Percentiles rank a stretch among this genome's conserved stretches.
Conservation (phyloP, 495 filamentous ascomycete genomes). For the Copromyces sp. region DNA sequence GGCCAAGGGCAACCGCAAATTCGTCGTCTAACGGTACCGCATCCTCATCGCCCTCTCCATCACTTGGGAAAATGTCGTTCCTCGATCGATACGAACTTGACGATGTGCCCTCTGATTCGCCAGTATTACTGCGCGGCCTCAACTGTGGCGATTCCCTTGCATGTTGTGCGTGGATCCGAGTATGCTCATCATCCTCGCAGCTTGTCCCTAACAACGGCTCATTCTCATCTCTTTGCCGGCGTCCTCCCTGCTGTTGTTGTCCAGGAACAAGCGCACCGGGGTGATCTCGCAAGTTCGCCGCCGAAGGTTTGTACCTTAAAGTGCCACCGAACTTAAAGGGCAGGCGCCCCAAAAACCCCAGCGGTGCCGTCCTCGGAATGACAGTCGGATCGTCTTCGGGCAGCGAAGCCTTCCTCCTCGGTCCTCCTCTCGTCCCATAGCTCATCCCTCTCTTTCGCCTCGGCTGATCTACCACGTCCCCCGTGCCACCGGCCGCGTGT, state of each 20-base stretch:
- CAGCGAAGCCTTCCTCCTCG: conserved; percentile 57
- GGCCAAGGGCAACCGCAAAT: conserved; percentile 69
- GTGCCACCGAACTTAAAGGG: conserved; percentile 80
- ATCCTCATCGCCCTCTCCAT: conserved; percentile 80
- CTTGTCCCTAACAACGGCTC: conserved; percentile 60
- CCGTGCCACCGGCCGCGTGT: conserved; percentile 15
- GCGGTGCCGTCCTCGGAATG: conserved; percentile 74
- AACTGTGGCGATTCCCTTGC: conserved; percentile 30
- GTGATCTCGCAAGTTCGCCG: conserved; percentile 84
- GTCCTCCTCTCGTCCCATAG: conserved; percentile 61
- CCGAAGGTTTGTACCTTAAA: conserved; percentile 79
- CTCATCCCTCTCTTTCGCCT: conserved; percentile 73
- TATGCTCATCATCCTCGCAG: conserved; percentile 34
- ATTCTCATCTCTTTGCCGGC: conserved; percentile 43
- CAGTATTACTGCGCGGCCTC: conserved; percentile 68
- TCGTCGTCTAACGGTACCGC: conserved; percentile 90
- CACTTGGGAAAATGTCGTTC: conserved; percentile 87
- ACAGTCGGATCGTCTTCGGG: conserved; percentile 73
- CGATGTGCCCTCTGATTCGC: conserved; percentile 62
- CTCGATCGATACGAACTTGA: conserved; percentile 87
- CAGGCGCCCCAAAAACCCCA: conserved; percentile 77
- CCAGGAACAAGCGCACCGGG: conserved; percentile 40
- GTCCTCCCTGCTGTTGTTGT: conserved; percentile 39
- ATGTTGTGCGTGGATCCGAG: conserved; percentile 7
- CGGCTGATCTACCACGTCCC: conserved; percentile 51